These are phyloP conservation scores for Aquanectria penicillioides DNA, from an alignment of 2,329 filamentous ascomycete species.

Conservation along the genomic window DNA sequence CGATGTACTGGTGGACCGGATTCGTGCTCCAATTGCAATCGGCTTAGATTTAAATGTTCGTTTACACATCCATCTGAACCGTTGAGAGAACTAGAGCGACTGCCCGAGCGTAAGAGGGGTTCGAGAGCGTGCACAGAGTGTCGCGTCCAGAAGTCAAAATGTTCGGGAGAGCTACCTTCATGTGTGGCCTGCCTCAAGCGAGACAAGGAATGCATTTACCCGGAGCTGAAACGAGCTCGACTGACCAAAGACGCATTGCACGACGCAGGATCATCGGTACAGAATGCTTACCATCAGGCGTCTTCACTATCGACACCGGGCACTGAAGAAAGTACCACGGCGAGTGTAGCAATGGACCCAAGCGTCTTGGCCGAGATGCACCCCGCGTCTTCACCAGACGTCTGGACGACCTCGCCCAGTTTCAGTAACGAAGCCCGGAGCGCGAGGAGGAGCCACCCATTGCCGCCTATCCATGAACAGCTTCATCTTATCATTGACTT, in stretches of 20 bases:
- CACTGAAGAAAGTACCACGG: too few species aligned
- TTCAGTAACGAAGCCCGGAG: not conserved
- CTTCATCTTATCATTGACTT: constrained; percentile 36
- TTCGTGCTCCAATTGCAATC: constrained; percentile 60
- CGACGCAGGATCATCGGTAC: too few species aligned
- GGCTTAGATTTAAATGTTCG: constrained; percentile 59
- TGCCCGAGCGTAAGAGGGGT: constrained; percentile 52
- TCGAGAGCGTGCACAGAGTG: constrained; percentile 56
- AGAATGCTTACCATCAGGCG: too few species aligned
- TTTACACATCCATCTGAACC: constrained; percentile 45
- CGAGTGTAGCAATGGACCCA: too few species aligned
- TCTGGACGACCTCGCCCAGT: not conserved
- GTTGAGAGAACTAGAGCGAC: constrained; percentile 20
- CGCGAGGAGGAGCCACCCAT: not conserved
- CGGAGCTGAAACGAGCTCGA: not conserved
- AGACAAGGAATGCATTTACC: constrained; percentile 39
- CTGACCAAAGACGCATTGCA: not conserved
- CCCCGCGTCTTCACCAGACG: not conserved
- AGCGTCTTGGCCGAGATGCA: too few species aligned
- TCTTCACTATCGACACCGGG: too few species aligned
- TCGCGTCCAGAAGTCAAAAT: constrained; percentile 56
- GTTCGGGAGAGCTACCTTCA: constrained; percentile 54
- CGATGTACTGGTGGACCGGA: constrained; percentile 58
- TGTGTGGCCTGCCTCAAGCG: constrained; percentile 12
- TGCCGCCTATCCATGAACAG: constrained; percentile 27